Evolutionary conservation across 768 basidiomycete genomes (phyloP).

Genomic region (Pisolithus albus): DNA sequence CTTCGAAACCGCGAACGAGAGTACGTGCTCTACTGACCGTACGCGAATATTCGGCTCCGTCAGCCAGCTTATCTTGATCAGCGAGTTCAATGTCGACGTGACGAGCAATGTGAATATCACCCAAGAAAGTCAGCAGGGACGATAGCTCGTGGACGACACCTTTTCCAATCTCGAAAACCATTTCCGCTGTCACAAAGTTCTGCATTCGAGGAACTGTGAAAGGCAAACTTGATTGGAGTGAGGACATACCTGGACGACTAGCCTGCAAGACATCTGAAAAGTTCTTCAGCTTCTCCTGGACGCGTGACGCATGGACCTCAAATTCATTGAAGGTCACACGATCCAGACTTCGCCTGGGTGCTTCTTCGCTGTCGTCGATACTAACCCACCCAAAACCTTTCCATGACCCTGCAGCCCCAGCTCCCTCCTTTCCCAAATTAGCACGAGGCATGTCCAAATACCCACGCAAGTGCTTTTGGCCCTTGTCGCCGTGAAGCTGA

Average conservation of each 20-base stretch:
- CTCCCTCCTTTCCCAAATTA: conserved; percentile 39
- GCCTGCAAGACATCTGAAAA: conserved; percentile 15
- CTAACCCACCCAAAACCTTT: conserved; percentile 48
- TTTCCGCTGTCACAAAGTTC: conserved; percentile 12
- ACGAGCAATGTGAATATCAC: conserved; percentile 46
- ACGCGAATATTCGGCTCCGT: conserved; percentile 33
- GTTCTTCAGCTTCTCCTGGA: conserved; percentile 23
- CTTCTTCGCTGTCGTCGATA: conserved; percentile 28
- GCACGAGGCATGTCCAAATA: conserved; percentile 31
- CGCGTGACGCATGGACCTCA: conserved; percentile 15
- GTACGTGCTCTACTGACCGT: conserved; percentile 40
- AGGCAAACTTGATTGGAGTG: neutral
- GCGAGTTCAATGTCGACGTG: conserved; percentile 46
- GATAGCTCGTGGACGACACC: conserved; percentile 33
- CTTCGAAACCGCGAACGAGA: conserved; percentile 44
- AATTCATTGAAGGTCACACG: conserved; percentile 29
- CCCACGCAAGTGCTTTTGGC: conserved; percentile 32
- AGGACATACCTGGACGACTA: conserved; percentile 16
- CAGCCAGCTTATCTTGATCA: conserved; percentile 24
- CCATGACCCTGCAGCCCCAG: conserved; percentile 46
- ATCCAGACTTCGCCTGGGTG: conserved; percentile 23
- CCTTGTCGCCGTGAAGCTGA: conserved; percentile 11
- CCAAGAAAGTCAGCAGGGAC: conserved; percentile 34
- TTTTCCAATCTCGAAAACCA: conserved; percentile 24
- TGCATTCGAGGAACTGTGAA: neutral